Base-by-base conservation (phyloP, 352 stramenopile species). In the Saprolegnia diclina region DNA sequence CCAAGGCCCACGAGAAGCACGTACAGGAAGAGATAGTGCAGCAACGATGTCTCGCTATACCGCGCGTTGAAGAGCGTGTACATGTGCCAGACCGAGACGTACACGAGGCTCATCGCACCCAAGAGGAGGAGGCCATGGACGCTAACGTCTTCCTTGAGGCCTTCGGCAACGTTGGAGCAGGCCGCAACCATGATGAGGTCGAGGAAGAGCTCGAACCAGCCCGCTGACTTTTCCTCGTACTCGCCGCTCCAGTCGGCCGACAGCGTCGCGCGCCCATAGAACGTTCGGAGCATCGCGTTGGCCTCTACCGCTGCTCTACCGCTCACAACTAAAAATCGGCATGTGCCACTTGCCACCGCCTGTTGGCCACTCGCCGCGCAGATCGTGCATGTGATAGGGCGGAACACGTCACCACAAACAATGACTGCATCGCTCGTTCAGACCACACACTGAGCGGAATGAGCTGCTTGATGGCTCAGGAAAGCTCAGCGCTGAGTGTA, bases 161-260 rank as follows among this genome's bases (percentile, higher is more conserved):
- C 37, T n/a, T 69, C 53, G 19, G 63, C 26, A 1, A 69, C 50
- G 14, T 48, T 69, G 1, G 63, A 59, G 32, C 63, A 69, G 11
- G 63, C 63, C 1, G 63, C 63, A 5, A 69, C 63, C 24, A 69
- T 61, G 46, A 69, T 61, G n/a, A 63, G 52, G 53, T 69, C 63
- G 45, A 69, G 63, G 53, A 69, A 69, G 22, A 69, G 63, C 53
- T 69, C 63, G 29, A 69, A 69, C 63, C 63, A 69, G n/a, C 50
- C 50, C 16, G 63, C 53, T 1, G 45, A 62, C 40, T 69, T 69
- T 24, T 69, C 63, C 22, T 69, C 63, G 48, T 69, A 69, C 18
- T 69, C 48, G 63, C 63, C 63, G 21, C 45, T 62, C 63, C 63
- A 62, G 63, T 69, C 46, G 63, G 63, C 63, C 4, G 42, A 54